A percentile compares a stretch with the other conserved stretches of the same genome.
phyloP scores from a whole-genome alignment of 2,329 filamentous ascomycete genomes.

The Diaporthe eres region DNA sequence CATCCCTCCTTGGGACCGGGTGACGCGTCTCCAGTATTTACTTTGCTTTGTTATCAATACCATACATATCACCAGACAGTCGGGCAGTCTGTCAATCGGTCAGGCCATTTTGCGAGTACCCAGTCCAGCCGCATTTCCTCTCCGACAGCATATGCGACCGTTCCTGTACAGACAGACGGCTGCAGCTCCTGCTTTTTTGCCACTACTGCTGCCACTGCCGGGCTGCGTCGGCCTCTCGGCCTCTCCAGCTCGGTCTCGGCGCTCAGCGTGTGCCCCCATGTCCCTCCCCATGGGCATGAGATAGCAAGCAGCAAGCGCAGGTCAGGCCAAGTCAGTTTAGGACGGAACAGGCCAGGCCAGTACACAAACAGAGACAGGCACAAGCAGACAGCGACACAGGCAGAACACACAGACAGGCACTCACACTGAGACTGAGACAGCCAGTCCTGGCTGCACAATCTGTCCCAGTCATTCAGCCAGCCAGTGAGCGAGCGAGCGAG shows the following conservation, averaged over 20 bases:
- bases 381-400: background rate
- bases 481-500: background rate
- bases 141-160: background rate
- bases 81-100: background rate
- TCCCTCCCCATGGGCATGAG: background rate
- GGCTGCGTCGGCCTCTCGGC: constrained; percentile 21
- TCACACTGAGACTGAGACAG: background rate
- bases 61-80: background rate
- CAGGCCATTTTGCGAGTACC: background rate
- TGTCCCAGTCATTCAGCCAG: background rate
- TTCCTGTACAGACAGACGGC: background rate
- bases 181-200: constrained; percentile 19
- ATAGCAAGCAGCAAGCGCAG: constrained; percentile 13
- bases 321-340: background rate
- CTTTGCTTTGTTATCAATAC: background rate
- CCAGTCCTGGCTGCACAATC: background rate
- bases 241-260: constrained; percentile 27
- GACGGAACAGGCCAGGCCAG: background rate
- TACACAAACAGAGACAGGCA: background rate
- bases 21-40: constrained; percentile 7
- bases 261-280: constrained; percentile 11
- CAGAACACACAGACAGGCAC: background rate
- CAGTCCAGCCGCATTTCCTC: background rate
- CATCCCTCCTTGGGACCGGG: background rate
- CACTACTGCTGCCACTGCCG: constrained; percentile 11